phyloP scores from a whole-genome alignment of 805 yeast genomes.

The Candida gorgasii region DNA sequence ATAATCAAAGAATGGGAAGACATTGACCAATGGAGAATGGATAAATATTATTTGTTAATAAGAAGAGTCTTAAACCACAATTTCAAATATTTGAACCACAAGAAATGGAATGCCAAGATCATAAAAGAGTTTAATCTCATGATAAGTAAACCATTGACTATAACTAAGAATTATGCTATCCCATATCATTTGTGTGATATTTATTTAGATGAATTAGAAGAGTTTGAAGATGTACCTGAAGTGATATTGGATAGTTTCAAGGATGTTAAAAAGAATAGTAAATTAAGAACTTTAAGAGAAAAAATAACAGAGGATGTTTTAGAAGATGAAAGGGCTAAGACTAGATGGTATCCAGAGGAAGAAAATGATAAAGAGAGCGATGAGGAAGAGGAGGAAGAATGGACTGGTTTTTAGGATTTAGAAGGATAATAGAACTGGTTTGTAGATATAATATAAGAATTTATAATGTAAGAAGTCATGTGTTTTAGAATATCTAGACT shows the following conservation, averaged over 20 bases:
- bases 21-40: conserved; percentile 83
- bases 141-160: conserved; percentile 53
- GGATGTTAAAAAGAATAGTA: conserved; percentile 47
- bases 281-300: conserved; percentile 62
- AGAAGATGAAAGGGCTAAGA: conserved; percentile 58
- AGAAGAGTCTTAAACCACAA: conserved; percentile 73
- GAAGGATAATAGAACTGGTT: no score
- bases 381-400: conserved; percentile 26
- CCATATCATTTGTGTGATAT: conserved; percentile 86
- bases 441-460: background rate
- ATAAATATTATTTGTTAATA: conserved; percentile 79
- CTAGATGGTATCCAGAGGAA: conserved; percentile 59
- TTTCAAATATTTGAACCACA: conserved; percentile 53
- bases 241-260: conserved; percentile 61
- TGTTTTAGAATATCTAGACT: background rate
- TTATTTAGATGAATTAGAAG: conserved; percentile 78
- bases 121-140: conserved; percentile 48
- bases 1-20: conserved; percentile 79
- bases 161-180: conserved; percentile 63
- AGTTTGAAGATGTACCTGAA: conserved; percentile 49
- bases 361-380: conserved; percentile 22
- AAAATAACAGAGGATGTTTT: conserved; percentile 68
- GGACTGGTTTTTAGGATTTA: conserved; percentile 38
- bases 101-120: conserved; percentile 54
- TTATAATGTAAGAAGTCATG: background rate